A percentile compares a stretch with the other conserved stretches of the same genome.
phyloP scores from a whole-genome alignment of 176 grass and related monocot genomes.

The Puya raimondii region DNA sequence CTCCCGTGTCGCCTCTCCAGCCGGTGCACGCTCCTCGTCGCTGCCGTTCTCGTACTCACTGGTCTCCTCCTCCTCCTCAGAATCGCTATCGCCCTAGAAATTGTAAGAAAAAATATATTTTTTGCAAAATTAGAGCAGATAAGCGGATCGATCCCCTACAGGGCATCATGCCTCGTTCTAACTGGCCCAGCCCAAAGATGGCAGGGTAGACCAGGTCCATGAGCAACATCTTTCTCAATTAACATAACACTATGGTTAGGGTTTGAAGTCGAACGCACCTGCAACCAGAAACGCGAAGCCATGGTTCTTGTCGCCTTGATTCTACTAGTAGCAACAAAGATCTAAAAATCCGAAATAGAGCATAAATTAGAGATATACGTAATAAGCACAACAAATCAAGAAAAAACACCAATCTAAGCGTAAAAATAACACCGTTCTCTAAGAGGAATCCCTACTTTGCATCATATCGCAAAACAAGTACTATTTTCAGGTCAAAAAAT shows the following conservation, averaged over 20 bases:
- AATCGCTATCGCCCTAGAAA: conserved; percentile 70
- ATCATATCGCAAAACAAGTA: too few species aligned
- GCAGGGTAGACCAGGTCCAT: too few species aligned
- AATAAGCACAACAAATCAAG: too few species aligned
- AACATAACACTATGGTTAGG: background rate
- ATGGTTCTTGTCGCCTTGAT: conserved; percentile 25
- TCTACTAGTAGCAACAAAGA: background rate
- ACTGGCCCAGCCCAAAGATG: too few species aligned
- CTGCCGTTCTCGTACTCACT: conserved; percentile 14
- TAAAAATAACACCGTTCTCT: too few species aligned
- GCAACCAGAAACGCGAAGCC: conserved; percentile 82
- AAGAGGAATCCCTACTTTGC: too few species aligned
- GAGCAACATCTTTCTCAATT: too few species aligned
- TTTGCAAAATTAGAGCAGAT: background rate
- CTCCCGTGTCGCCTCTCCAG: background rate
- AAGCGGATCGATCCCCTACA: too few species aligned
- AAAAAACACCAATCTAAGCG: too few species aligned
- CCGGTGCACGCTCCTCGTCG: background rate
- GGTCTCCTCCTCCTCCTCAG: conserved; percentile 62
- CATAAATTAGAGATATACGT: background rate
- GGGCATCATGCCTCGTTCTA: too few species aligned
- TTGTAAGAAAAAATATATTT: background rate
- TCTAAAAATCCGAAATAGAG: background rate
- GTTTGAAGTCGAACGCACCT: conserved; percentile 21
- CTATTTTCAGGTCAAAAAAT: too few species aligned